phyloP scores from a whole-genome alignment of 495 filamentous ascomycete genomes.

The Penicillium antarcticum region DNA sequence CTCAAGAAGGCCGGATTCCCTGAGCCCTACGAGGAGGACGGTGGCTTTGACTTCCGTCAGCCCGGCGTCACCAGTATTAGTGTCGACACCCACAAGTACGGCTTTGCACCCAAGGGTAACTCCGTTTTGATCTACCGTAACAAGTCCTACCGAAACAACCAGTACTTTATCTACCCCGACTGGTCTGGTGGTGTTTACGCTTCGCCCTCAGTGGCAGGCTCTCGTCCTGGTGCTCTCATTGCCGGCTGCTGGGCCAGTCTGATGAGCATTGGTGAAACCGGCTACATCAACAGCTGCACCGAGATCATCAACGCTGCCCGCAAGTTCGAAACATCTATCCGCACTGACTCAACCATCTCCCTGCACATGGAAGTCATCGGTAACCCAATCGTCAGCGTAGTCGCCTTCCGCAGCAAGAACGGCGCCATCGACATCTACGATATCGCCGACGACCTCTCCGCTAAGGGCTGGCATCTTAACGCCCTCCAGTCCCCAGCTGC shows the following conservation, averaged over 20 bases:
- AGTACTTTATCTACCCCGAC: slow-evolving; percentile 93
- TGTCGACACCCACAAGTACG: slow-evolving; percentile 98
- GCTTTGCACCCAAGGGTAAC: slow-evolving; percentile 97
- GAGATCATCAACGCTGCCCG: slow-evolving; percentile 85
- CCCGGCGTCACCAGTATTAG: slow-evolving; percentile 92
- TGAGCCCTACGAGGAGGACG: slow-evolving; percentile 57
- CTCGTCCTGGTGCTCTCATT: slow-evolving; percentile 87
- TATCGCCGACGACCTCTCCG: slow-evolving; percentile 77
- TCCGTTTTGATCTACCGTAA: slow-evolving; percentile 87
- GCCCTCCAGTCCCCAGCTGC: slow-evolving; percentile 87
- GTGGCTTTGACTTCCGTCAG: slow-evolving; percentile 89
- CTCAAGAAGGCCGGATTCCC: slow-evolving; percentile 85
- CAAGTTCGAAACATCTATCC: slow-evolving; percentile 75
- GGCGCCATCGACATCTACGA: slow-evolving; percentile 78
- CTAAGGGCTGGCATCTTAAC: slow-evolving; percentile 92
- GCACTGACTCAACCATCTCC: slow-evolving; percentile 58
- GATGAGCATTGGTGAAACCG: slow-evolving; percentile 83
- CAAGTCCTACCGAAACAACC: slow-evolving; percentile 70
- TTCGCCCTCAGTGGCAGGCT: slow-evolving; percentile 85
- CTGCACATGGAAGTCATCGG: slow-evolving; percentile 78
- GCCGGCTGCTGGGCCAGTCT: slow-evolving; percentile 90
- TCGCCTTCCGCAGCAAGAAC: slow-evolving; percentile 76
- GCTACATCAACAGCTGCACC: slow-evolving; percentile 81
- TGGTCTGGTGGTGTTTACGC: slow-evolving; percentile 97
- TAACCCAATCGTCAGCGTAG: slow-evolving; percentile 80